phyloP scores from a whole-genome alignment of 768 basidiomycete genomes.

The Lentinula raphanica region DNA sequence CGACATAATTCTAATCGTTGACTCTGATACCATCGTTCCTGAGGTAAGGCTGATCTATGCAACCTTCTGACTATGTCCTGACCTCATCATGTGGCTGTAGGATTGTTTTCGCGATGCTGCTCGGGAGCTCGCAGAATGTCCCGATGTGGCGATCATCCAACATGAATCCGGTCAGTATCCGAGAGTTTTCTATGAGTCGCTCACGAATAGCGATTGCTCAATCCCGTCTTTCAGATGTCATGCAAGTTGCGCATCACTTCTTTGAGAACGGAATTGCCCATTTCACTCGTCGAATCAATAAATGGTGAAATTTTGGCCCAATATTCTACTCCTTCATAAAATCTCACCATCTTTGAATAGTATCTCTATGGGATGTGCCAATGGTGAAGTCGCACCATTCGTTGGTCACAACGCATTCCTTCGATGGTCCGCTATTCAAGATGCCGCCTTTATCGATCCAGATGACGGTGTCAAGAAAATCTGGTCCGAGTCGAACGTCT shows the following conservation, averaged over 20 bases:
- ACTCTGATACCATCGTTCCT: conserved; percentile 77
- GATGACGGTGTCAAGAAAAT: conserved; percentile 64
- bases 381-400: conserved; percentile 79
- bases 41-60: conserved; percentile 36
- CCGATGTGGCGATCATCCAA: conserved; percentile 84
- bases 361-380: conserved; percentile 75
- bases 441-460: conserved; percentile 69
- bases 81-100: conserved; percentile 23
- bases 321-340: background rate
- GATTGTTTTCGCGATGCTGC: conserved; percentile 91
- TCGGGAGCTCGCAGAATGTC: conserved; percentile 75
- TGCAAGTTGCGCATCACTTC: conserved; percentile 86
- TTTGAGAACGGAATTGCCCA: conserved; percentile 89
- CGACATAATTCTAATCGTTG: conserved; percentile 75
- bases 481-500: conserved; percentile 80
- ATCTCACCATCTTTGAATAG: conserved; percentile 13
- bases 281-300: conserved; percentile 85
- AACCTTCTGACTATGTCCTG: background rate
- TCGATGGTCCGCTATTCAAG: conserved; percentile 85
- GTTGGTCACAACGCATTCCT: conserved; percentile 89
- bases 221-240: conserved; percentile 50
- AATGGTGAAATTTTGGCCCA: conserved; percentile 25
- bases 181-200: no score
- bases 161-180: conserved; percentile 77
- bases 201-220: no score